Evolutionary conservation across 2,329 filamentous ascomycete species (phyloP).

Genomic region (Ophidiomyces ophidiicola): DNA sequence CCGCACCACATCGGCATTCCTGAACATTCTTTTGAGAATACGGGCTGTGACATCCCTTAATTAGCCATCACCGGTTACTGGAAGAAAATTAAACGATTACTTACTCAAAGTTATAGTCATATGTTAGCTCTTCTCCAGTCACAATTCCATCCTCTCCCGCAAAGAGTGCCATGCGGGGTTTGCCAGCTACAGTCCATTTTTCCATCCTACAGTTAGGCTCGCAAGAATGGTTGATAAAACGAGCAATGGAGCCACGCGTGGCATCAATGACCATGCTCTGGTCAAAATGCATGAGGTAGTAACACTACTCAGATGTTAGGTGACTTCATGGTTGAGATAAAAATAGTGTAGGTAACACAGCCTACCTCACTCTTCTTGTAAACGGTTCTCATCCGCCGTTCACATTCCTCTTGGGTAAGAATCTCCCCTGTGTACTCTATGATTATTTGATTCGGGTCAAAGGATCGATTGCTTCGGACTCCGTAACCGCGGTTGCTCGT

Average conservation of each 20-base stretch:
- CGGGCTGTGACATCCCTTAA: constrained; percentile 27
- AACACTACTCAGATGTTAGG: constrained; percentile 50
- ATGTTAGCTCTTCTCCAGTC: constrained; percentile 92
- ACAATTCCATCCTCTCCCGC: constrained; percentile 79
- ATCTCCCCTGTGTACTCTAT: constrained; percentile 98
- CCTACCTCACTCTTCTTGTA: constrained; percentile 88
- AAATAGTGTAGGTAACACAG: constrained; percentile 9
- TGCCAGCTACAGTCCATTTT: constrained; percentile 89
- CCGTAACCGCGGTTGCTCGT: constrained; percentile 80
- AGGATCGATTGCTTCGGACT: constrained; percentile 78
- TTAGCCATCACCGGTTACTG: constrained; percentile 13
- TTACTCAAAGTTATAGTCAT: constrained; percentile 70
- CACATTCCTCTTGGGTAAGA: constrained; percentile 86
- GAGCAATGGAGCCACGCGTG: constrained; percentile 85
- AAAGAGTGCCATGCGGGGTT: constrained; percentile 93
- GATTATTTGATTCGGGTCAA: constrained; percentile 84
- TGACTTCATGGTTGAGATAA: neutral
- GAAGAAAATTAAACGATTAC: constrained; percentile 17
- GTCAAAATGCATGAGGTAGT: constrained; percentile 97
- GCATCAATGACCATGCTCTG: constrained; percentile 98
- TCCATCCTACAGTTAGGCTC: constrained; percentile 95
- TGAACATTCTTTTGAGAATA: constrained; percentile 53
- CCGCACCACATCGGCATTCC: constrained; percentile 49
- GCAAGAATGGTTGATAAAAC: constrained; percentile 97
- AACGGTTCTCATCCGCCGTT: constrained; percentile 79